A percentile compares a stretch with the other conserved stretches of the same genome.
These are phyloP conservation scores for Straminergon stramineum DNA, from an alignment of 225 moss, liverwort and hornwort species.

Conservation along the genomic window DNA sequence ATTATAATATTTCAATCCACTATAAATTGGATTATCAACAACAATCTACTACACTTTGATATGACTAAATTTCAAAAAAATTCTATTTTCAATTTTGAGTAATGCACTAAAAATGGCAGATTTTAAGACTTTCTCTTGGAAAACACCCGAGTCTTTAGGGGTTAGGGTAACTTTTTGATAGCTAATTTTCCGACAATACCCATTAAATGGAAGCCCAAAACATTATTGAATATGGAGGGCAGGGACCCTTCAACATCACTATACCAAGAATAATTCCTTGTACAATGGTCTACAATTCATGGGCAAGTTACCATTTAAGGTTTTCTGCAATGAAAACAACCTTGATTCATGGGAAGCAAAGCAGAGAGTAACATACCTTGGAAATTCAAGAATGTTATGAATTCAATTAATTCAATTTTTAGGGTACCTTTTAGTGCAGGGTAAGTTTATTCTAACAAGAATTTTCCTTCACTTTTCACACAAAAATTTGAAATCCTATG, in stretches of 20 bases:
- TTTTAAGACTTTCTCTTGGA: too few species aligned
- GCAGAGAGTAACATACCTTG: background rate
- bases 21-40: too few species aligned
- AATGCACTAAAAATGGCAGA: too few species aligned
- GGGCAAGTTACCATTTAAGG: background rate
- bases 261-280: background rate
- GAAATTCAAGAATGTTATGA: background rate
- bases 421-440: fast-evolving
- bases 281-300: background rate
- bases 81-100: too few species aligned
- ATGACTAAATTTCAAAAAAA: too few species aligned
- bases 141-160: too few species aligned
- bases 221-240: too few species aligned
- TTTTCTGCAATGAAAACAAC: background rate
- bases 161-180: background rate
- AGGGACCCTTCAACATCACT: background rate
- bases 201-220: background rate
- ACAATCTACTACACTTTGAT: background rate
- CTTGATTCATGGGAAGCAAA: background rate
- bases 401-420: background rate
- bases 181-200: background rate
- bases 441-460: background rate
- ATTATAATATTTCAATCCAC: too few species aligned
- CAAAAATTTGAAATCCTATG: background rate
- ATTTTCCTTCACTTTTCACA: background rate